phyloP scores from a whole-genome alignment of 768 basidiomycete genomes.

The Suillus plorans region DNA sequence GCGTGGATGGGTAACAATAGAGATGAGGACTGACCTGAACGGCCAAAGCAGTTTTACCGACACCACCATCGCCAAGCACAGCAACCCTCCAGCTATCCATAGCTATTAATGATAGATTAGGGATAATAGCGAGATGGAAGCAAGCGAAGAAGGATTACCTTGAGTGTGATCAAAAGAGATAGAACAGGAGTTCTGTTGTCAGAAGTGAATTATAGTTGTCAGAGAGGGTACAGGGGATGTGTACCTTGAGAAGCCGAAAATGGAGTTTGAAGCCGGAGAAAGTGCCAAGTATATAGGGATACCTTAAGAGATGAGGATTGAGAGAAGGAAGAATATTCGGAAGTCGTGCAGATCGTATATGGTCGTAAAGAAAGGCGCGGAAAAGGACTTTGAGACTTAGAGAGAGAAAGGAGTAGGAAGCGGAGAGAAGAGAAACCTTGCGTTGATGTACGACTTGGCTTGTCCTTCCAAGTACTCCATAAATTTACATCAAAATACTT shows the following conservation, averaged over 20 bases:
- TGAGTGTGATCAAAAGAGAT: slow-evolving; percentile 30
- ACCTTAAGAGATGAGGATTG: slow-evolving; percentile 24
- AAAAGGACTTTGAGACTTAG: slow-evolving; percentile 25
- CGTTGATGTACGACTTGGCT: slow-evolving; percentile 23
- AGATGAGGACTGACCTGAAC: slow-evolving; percentile 67
- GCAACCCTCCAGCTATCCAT: slow-evolving; percentile 97
- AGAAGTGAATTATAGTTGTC: slow-evolving; percentile 13
- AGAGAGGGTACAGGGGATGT: slow-evolving; percentile 1
- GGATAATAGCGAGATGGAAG: slow-evolving; percentile 13
- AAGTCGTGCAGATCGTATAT: slow-evolving; percentile 70
- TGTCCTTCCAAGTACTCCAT: slow-evolving; percentile 27
- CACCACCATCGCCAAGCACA: slow-evolving; percentile 95
- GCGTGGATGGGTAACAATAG: slow-evolving; percentile 11
- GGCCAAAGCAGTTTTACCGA: slow-evolving; percentile 94
- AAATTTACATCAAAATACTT: neutral
- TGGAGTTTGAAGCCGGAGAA: slow-evolving; percentile 23
- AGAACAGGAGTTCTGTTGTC: slow-evolving; percentile 16
- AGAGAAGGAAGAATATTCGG: slow-evolving; percentile 32
- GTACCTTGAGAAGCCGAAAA: slow-evolving; percentile 15
- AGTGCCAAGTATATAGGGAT: slow-evolving; percentile 31
- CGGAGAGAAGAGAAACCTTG: slow-evolving; percentile 30
- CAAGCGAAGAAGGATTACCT: slow-evolving; percentile 16
- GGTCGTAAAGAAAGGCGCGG: slow-evolving; percentile 55
- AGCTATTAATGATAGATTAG: slow-evolving; percentile 30
- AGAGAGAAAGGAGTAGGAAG: slow-evolving; percentile 22